Evolutionary conservation across 2,329 filamentous ascomycete genomes (phyloP).

Genomic region (Paracamarosporium sp.): DNA sequence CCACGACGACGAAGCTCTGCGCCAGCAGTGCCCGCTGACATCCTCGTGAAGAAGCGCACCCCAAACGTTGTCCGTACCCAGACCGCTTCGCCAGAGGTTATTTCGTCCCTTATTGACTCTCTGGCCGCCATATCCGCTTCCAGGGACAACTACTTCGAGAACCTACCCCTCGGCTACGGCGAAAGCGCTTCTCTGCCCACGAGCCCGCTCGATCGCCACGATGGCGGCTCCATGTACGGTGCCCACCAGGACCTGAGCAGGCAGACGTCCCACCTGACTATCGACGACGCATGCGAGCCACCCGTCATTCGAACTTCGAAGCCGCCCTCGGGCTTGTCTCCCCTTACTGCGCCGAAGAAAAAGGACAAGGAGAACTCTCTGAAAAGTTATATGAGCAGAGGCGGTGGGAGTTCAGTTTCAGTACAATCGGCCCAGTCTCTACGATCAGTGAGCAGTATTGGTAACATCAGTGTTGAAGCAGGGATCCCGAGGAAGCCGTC

Average conservation of each 20-base stretch:
- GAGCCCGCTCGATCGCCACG: constrained; percentile 27
- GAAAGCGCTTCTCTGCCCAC: constrained; percentile 39
- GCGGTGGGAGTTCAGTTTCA: constrained; percentile 41
- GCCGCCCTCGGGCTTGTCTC: constrained; percentile 76
- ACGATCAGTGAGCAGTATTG: constrained; percentile 46
- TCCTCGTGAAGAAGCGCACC: constrained; percentile 32
- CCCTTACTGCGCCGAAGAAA: constrained; percentile 67
- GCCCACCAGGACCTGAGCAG: constrained; percentile 62
- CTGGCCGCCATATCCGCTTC: constrained; percentile 68
- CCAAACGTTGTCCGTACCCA: constrained; percentile 46
- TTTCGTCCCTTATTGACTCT: constrained; percentile 68
- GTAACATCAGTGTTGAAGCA: constrained; percentile 50
- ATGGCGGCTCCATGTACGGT: constrained; percentile 74
- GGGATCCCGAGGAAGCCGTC: constrained; percentile 33
- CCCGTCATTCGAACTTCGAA: constrained; percentile 84
- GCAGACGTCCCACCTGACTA: constrained; percentile 53
- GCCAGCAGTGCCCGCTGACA: constrained; percentile 26
- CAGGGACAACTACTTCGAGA: constrained; percentile 73
- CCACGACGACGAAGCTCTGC: constrained; percentile 39
- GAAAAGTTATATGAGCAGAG: constrained; percentile 64
- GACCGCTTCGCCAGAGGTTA: constrained; percentile 70
- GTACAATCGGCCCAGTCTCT: constrained; percentile 43
- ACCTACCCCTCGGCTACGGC: constrained; percentile 42
- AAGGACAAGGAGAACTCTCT: constrained; percentile 55
- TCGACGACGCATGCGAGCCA: constrained; percentile 65